Evolutionary conservation across 2,329 filamentous ascomycete species (phyloP), one percentile per base, ranked within the genome.

Genomic region (Bipolaris oryzae): DNA sequence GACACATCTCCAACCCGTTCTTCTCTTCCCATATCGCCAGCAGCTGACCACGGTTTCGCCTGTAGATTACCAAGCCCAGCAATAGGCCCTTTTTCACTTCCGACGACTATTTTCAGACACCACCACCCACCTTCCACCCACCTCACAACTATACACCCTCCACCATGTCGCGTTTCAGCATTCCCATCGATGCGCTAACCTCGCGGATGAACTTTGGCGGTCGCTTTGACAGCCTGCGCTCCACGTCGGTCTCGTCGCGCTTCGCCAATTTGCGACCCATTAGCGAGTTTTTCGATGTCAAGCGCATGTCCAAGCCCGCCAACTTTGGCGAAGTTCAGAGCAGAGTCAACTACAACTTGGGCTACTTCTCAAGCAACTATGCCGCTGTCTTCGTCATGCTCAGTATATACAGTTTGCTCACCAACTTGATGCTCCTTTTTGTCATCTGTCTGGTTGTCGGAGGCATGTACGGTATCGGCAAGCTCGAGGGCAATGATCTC

Each of bases 301-400:
- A 97, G 87, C 92, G 93, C 68, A 72, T 99, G 54, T 96, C 92
- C 66, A 99, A 98, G 82, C 95, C 95, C 25, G 86, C 86, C 74
- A 96, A 96, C 81, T 97, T 98, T 72, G 82, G 82, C 65, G 93
- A 97, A 78, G 87, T 92, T 63, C 94, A 98, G 79, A 92, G 89
- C 69, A 88, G 94, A 65, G 88, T 96, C 81, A 96, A 96, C 84
- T 97, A 97, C 88, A 99, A 99, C 79, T 81, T 99, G 65, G 87
- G 90, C 77, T 90, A 98, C 82, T 99, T 96, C 84, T 96, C 92
- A 61, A 97, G 92, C 89, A 99, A 99, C 83, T 99, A 99, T 85
- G 89, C 90, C 67, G 89, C 90, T 63, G 86, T 98, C 69, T 96
- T 98, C 76, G 83, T 90, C 70, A 96, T 99, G 89, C 89, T 99